These are phyloP conservation scores for Leccinum truebloodii DNA, from an alignment of 768 basidiomycete genomes.

Conservation along the genomic window DNA sequence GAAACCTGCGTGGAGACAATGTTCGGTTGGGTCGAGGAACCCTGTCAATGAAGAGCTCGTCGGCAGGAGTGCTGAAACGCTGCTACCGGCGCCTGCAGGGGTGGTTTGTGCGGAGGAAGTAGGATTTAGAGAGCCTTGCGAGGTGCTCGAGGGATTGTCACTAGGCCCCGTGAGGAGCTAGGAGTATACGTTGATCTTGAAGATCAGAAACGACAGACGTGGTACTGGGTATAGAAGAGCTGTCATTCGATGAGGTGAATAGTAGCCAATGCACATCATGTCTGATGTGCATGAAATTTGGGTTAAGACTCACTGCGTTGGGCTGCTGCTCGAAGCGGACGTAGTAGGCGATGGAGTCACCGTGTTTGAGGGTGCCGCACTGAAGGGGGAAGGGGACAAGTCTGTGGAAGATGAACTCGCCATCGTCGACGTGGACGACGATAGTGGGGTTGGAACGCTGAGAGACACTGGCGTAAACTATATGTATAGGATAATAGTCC, in stretches of 20 bases:
- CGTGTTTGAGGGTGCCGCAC: neutral
- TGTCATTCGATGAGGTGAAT: neutral
- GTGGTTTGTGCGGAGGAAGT: slow-evolving; percentile 33
- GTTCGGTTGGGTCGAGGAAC: slow-evolving; percentile 45
- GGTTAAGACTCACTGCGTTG: slow-evolving; percentile 3
- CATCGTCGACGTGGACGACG: neutral
- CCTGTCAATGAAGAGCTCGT: slow-evolving; percentile 36
- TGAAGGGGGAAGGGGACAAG: neutral
- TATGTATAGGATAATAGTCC: neutral
- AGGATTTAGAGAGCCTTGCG: neutral
- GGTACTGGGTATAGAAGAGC: neutral
- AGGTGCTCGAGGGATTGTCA: neutral
- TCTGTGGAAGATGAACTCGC: neutral
- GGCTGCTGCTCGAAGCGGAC: neutral
- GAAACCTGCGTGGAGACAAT: slow-evolving; percentile 47
- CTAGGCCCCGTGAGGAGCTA: neutral
- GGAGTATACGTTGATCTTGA: neutral
- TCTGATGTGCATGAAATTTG: neutral
- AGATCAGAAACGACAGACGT: slow-evolving; percentile 1
- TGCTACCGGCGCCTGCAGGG: slow-evolving; percentile 39
- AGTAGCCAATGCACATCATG: neutral
- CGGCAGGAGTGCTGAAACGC: slow-evolving; percentile 42
- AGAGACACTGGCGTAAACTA: slow-evolving; percentile 1
- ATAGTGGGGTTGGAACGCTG: neutral
- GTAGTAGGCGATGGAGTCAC: neutral